Evolutionary conservation across 2,329 filamentous ascomycete genomes (phyloP).

Genomic region (Pseudocercospora crystallina): DNA sequence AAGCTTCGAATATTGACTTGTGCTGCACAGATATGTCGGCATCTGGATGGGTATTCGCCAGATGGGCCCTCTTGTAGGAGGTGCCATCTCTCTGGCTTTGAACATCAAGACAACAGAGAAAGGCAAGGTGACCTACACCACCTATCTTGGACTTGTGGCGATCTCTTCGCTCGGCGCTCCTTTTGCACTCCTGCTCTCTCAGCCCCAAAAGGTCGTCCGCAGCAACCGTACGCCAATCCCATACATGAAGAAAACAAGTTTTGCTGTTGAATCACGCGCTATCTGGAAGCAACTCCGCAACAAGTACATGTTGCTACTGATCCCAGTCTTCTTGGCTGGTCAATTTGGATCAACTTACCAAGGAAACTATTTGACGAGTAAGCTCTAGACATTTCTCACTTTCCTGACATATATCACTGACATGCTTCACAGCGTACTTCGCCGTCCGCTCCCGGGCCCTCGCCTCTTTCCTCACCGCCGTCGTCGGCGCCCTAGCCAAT

Average conservation of each 20-base stretch:
- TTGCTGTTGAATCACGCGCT: constrained; percentile 38
- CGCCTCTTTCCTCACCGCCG: constrained; percentile 44
- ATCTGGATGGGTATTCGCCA: constrained; percentile 51
- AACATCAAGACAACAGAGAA: constrained; percentile 47
- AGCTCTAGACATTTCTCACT: too few species aligned
- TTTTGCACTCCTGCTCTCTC: constrained; percentile 41
- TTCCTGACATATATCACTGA: constrained; percentile 16
- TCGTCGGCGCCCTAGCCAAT: constrained; percentile 27
- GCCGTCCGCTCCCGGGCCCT: constrained; percentile 48
- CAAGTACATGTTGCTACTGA: constrained; percentile 39
- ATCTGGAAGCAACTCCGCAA: constrained; percentile 36
- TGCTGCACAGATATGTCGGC: not conserved
- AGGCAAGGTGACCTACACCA: constrained; percentile 37
- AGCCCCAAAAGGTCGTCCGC: constrained; percentile 44
- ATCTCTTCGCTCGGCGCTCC: constrained; percentile 39
- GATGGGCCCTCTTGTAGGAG: constrained; percentile 50
- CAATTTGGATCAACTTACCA: constrained; percentile 41
- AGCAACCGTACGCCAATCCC: constrained; percentile 34
- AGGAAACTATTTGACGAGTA: too few species aligned
- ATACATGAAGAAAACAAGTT: constrained; percentile 33
- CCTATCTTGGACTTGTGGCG: constrained; percentile 46
- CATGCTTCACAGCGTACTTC: constrained; percentile 39
- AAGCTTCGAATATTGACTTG: constrained; percentile 26
- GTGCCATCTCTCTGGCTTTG: constrained; percentile 48
- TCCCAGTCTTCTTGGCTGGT: constrained; percentile 44